phyloP scores from a whole-genome alignment of 164 flowering plant genomes.

The Dillenia turbinata region DNA sequence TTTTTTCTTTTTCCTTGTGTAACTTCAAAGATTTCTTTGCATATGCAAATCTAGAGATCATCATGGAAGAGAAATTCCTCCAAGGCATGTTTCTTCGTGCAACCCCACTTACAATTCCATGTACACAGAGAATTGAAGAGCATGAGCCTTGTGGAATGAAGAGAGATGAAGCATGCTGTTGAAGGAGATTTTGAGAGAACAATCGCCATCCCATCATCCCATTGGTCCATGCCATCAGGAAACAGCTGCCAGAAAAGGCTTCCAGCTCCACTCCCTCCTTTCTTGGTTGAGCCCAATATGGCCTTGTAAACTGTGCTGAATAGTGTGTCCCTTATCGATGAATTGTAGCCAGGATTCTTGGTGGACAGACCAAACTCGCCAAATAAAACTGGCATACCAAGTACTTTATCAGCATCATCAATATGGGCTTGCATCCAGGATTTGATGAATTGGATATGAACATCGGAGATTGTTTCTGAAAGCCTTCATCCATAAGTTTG shows the following conservation, averaged over 20 bases:
- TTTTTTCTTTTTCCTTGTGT: no score
- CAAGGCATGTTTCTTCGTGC: conserved; percentile 56
- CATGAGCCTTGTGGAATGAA: conserved; percentile 61
- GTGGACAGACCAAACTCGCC: conserved; percentile 78
- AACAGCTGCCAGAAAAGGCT: conserved; percentile 87
- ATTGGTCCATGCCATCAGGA: conserved; percentile 84
- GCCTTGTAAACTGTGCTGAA: conserved; percentile 56
- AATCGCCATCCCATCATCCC: conserved; percentile 92
- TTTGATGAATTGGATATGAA: conserved; percentile 54
- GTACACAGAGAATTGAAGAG: conserved; percentile 63
- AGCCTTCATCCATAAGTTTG: conserved; percentile 36
- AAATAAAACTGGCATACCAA: conserved; percentile 83
- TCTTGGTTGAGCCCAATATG: conserved; percentile 54
- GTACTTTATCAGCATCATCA: conserved; percentile 74
- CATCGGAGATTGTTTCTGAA: conserved; percentile 53
- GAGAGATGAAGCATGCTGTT: conserved; percentile 57
- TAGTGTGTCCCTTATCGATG: conserved; percentile 52
- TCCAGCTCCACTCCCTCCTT: conserved; percentile 87
- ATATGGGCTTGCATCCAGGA: conserved; percentile 93
- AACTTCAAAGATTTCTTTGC: no score
- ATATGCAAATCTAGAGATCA: conserved; percentile 26
- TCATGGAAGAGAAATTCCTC: conserved; percentile 42
- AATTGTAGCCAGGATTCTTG: conserved; percentile 69
- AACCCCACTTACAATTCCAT: conserved; percentile 71
- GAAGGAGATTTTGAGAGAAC: conserved; percentile 64